Base-by-base conservation (phyloP, 2,329 filamentous ascomycete species). In the Monosporascus cannonballus region DNA sequence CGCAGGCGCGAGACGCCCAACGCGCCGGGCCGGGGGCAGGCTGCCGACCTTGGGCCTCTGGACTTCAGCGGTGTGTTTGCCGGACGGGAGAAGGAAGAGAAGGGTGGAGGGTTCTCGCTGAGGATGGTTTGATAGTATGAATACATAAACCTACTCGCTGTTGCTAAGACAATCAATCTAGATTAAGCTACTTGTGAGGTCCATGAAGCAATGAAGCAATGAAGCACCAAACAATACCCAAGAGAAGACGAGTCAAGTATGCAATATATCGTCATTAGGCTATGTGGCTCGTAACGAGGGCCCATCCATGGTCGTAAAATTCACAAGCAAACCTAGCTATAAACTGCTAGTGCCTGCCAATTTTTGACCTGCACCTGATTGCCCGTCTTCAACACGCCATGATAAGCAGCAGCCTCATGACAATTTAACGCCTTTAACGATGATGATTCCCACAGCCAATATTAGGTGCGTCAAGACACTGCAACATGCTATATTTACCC, bases 11-110 rank as follows among this genome's bases (percentile, higher is more conserved):
- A 85, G 55, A 92, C 86, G 57, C 94, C 94, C 1, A 86, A 91
- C 68, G 94, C 94, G 6, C 94, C 94, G 0, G 82, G 81, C 39
- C 77, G 93, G 34, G 92, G 91, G 0, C 84, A 87, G 53, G 83
- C 82, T 2, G 75, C 79, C 1, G 73, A 76, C 4, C 60, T 84
- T 3, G 76, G 77, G 0, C 73, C 75, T 2, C 73, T 80, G 11
- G 87, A 91, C 68, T 85, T 90, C 62, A 85, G 81, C 51, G 80
- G 85, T 57, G 85, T 91, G 39, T 90, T 91, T 67, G 80, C 83
- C 11, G 81, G 83, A 2, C 77, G 84, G 36, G 79, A 85, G 50
- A 79, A 75, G 58, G 85, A 86, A 64, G 83, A 85, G 65, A 76
- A 75, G 49, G 85, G 85, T 3, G 86, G 81, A 36, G 83, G 85